A percentile compares a stretch with the other conserved stretches of the same genome.
These are phyloP conservation scores for Cyberlindnera mississippiensis DNA, from an alignment of 805 yeast genomes.

Conservation along the genomic window DNA sequence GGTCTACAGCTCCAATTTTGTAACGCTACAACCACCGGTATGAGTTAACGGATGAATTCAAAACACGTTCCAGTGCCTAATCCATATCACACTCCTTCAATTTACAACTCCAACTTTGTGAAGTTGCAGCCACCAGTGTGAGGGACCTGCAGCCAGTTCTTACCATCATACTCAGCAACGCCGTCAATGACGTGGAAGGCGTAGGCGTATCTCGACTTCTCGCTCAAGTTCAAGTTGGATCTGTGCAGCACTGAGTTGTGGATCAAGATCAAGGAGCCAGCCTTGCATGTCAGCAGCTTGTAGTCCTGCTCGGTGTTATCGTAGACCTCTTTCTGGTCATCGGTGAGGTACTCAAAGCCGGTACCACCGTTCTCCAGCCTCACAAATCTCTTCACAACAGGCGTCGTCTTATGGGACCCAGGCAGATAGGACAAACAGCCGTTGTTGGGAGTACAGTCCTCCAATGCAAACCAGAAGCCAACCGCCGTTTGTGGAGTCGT, in stretches of 20 bases:
- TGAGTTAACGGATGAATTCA: too few relatives aligned
- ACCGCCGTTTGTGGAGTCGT: conserved; percentile 68
- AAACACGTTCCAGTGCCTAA: too few relatives aligned
- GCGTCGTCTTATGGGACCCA: conserved; percentile 60
- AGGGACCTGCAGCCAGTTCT: conserved; percentile 80
- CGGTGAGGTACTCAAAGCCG: conserved; percentile 54
- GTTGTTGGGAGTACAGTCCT: conserved; percentile 61
- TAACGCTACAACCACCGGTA: conserved; percentile 58
- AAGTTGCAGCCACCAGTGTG: conserved; percentile 61
- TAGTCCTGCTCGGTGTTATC: conserved; percentile 37
- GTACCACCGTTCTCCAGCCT: conserved; percentile 48
- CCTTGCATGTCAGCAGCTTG: conserved; percentile 54
- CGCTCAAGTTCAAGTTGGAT: conserved; percentile 55
- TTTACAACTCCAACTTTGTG: conserved; percentile 36
- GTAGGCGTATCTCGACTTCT: conserved; percentile 64
- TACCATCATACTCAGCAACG: conserved; percentile 49
- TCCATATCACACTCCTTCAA: too few relatives aligned
- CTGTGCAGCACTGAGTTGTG: conserved; percentile 71
- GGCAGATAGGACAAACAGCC: conserved; percentile 71
- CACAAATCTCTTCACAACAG: conserved; percentile 60
- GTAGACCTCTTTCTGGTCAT: conserved; percentile 25
- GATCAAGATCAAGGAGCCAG: conserved; percentile 68
- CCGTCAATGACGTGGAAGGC: conserved; percentile 82
- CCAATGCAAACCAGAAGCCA: conserved; percentile 81
- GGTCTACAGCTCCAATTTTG: conserved; percentile 19